These are phyloP conservation scores for Medicago lupulina DNA, from an alignment of 306 rosid species.

Conservation along the genomic window DNA sequence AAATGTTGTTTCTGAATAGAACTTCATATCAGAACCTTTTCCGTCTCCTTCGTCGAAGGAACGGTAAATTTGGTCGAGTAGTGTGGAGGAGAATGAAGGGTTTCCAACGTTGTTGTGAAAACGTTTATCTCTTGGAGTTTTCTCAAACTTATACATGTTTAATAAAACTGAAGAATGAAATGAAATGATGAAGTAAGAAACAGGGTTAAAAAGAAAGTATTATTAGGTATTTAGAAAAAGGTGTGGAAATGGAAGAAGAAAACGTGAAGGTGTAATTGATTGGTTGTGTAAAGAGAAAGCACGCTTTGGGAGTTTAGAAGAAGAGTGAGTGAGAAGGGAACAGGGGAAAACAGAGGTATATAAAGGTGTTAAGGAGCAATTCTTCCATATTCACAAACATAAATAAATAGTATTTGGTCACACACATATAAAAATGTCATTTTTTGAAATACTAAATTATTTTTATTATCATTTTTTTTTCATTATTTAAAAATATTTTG, in stretches of 20 bases:
- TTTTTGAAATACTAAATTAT: too few relatives aligned
- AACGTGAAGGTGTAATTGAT: slow-evolving; percentile 55
- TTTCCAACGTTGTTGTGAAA: slow-evolving; percentile 30
- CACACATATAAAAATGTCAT: too few relatives aligned
- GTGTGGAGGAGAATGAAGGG: slow-evolving; percentile 81
- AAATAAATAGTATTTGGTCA: too few relatives aligned
- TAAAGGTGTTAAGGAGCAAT: neutral
- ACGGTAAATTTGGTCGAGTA: slow-evolving; percentile 81
- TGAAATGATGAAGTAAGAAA: slow-evolving; percentile 29
- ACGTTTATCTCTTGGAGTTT: slow-evolving; percentile 40
- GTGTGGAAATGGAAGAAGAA: slow-evolving; percentile 44
- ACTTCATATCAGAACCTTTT: slow-evolving; percentile 46
- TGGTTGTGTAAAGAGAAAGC: slow-evolving; percentile 51
- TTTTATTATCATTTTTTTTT: too few relatives aligned
- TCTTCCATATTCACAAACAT: too few relatives aligned
- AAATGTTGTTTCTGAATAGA: slow-evolving; percentile 46
- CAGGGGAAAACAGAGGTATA: neutral
- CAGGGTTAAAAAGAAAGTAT: neutral
- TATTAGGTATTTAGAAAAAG: neutral
- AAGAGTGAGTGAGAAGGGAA: slow-evolving; percentile 14
- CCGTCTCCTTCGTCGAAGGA: slow-evolving; percentile 73
- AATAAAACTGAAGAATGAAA: slow-evolving; percentile 29
- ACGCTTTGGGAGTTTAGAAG: slow-evolving; percentile 52
- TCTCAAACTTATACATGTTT: slow-evolving; percentile 53
- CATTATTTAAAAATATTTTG: too few relatives aligned